A percentile compares a stretch with the other conserved stretches of the same genome.
phyloP scores from a whole-genome alignment of 441 rosid species.

The Viola pubescens region DNA sequence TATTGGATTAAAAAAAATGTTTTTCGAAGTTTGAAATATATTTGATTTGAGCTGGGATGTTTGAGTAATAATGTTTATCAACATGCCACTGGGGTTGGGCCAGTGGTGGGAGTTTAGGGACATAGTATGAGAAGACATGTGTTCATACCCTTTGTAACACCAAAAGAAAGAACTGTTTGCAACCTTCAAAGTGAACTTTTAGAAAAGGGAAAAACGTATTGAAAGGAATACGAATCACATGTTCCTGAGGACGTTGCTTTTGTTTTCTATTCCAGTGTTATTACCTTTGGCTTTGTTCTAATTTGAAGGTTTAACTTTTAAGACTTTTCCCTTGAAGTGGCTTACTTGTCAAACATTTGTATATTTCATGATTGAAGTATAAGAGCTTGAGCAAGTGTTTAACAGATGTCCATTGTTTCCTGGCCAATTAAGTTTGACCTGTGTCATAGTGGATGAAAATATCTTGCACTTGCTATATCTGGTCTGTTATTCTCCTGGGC shows the following conservation, averaged over 20 bases:
- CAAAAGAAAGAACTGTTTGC: not conserved
- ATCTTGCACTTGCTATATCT: not conserved
- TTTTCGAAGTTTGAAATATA: not conserved
- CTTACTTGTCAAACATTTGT: not conserved
- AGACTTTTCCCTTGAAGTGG: constrained; percentile 2
- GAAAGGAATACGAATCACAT: not conserved
- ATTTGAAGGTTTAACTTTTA: not conserved
- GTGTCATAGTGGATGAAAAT: not conserved
- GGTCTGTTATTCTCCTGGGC: not conserved
- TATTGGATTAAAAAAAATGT: not conserved
- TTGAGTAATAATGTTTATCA: not conserved
- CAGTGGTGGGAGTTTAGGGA: too few relatives aligned
- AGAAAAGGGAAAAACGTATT: not conserved
- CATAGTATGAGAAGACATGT: too few relatives aligned
- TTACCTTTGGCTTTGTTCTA: not conserved
- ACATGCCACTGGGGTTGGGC: too few relatives aligned
- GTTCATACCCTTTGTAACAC: too few relatives aligned
- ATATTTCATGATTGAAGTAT: not conserved
- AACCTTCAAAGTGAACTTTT: not conserved
- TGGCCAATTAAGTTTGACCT: not conserved
- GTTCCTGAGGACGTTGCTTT: not conserved
- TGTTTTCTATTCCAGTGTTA: not conserved
- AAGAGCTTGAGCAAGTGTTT: not conserved
- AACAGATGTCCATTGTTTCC: not conserved
- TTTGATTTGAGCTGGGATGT: not conserved